Evolutionary conservation across 2,329 filamentous ascomycete genomes (phyloP).

Genomic region (Tolypocladium amazonense): DNA sequence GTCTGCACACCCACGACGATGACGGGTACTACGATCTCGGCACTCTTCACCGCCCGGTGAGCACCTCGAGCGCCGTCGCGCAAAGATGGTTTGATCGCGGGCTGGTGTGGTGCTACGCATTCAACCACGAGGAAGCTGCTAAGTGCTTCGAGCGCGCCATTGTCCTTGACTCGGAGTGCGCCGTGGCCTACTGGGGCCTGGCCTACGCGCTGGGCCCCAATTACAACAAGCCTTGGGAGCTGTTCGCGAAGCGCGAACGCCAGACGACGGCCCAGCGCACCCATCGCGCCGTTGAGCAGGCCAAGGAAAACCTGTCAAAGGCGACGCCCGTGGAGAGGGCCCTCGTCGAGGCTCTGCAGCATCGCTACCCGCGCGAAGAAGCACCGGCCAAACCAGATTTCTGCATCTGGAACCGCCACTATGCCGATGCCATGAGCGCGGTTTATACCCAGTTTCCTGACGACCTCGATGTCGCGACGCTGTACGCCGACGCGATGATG

Average conservation of each 20-base stretch:
- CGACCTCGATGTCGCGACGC: constrained; percentile 25
- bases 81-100: constrained; percentile 63
- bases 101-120: constrained; percentile 63
- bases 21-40: constrained; percentile 50
- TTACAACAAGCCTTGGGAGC: constrained; percentile 66
- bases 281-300: constrained; percentile 17
- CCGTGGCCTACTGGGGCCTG: constrained; percentile 60
- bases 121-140: constrained; percentile 65
- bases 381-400: constrained; percentile 34
- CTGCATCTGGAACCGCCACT: constrained; percentile 24
- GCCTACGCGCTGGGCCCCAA: constrained; percentile 67
- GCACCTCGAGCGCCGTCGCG: constrained; percentile 36
- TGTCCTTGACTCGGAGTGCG: constrained; percentile 38
- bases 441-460: constrained; percentile 25
- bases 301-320: constrained; percentile 8
- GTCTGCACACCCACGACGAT: neutral
- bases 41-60: constrained; percentile 42
- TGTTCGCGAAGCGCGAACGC: constrained; percentile 54
- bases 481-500: constrained; percentile 34
- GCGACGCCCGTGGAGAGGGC: constrained; percentile 39
- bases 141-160: constrained; percentile 54
- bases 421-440: constrained; percentile 26
- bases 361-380: constrained; percentile 45
- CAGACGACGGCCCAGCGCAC: constrained; percentile 30
- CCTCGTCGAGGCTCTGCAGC: constrained; percentile 50